These are phyloP conservation scores for Hemileia vastatrix DNA, from an alignment of 1,284 basidiomycete genomes.

Conservation along the genomic window DNA sequence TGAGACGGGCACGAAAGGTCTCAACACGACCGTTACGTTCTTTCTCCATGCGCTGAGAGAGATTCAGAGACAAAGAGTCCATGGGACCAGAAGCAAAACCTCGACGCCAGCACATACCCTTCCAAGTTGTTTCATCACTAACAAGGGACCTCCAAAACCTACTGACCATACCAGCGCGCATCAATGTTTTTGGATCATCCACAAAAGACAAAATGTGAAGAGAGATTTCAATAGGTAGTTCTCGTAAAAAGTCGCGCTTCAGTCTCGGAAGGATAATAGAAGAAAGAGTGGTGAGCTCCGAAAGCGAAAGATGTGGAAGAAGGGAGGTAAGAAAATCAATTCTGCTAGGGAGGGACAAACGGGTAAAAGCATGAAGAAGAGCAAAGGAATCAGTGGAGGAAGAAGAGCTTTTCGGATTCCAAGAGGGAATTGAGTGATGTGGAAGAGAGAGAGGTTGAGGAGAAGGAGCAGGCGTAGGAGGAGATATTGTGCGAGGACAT, in stretches of 20 bases:
- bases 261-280: conserved; percentile 64
- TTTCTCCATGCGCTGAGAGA: conserved; percentile 26
- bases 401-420: conserved; percentile 1
- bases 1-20: conserved; percentile 22
- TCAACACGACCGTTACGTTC: conserved; percentile 12
- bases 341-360: conserved; percentile 48
- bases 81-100: conserved; percentile 47
- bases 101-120: conserved; percentile 59
- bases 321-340: conserved; percentile 57
- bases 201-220: conserved; percentile 72
- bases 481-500: conserved; percentile 16
- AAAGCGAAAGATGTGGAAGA: conserved; percentile 57
- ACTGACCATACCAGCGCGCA: conserved; percentile 63
- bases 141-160: conserved; percentile 65
- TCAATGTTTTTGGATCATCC: conserved; percentile 67
- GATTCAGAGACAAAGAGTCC: background rate
- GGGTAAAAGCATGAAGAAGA: conserved; percentile 34
- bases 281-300: conserved; percentile 71
- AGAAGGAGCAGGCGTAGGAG: conserved; percentile 25
- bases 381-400: background rate
- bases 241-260: conserved; percentile 72
- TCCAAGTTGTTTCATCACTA: conserved; percentile 78
- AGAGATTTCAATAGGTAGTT: conserved; percentile 73
- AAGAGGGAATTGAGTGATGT: conserved; percentile 3
- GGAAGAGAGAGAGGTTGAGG: conserved; percentile 19